Evolutionary conservation across 176 grass and related monocot species (phyloP), one percentile per base, ranked within the genome.

Genomic region (Leersia perrieri): DNA sequence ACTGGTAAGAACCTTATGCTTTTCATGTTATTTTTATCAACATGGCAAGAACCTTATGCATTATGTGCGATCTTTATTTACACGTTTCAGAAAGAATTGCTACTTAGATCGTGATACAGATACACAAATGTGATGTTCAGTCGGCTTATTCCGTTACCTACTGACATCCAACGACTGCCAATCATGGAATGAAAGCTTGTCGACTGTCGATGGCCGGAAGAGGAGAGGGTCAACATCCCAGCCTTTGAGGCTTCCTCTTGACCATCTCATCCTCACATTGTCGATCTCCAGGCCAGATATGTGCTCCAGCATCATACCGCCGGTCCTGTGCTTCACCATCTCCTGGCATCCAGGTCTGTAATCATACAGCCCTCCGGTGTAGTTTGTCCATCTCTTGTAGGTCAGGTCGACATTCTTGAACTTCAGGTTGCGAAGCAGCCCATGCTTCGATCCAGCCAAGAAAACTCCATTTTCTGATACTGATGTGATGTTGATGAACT

Each of bases 391-490:
- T 68, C 95, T 87, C 57, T 85, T 92, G 69, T 93, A 98, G 33
- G 86, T 98, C 42, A 98, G 76, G 5, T 90, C 78, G 2, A 98
- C 30, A 11, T 98, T 91, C 70, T 93, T 79, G 81, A 98, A 93
- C 76, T 76, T 89, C 39, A 98, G 68, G 65, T 91, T 84, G 62
- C 44, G 62, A 30, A 98, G 83, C 14, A 93, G 81, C 20, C 92
- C 90, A 0, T 88, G 83, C 6, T 35, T 88, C 0, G 88, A 91
- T 70, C 95, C 92, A 65, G 92, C 82, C 33, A 98, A 69, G 81
- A 98, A 98, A 70, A 94, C 74, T 9, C 95, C 92, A 18, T 93
- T 98, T 82, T 98, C 95, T 33, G 92, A 94, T 32, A 94, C 61
- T 2, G 90, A 84, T 27, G 95, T 86, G 58, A 98, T 98, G 84